Conservation (phyloP, 352 stramenopile species). For the Phytophthora citricola region DNA sequence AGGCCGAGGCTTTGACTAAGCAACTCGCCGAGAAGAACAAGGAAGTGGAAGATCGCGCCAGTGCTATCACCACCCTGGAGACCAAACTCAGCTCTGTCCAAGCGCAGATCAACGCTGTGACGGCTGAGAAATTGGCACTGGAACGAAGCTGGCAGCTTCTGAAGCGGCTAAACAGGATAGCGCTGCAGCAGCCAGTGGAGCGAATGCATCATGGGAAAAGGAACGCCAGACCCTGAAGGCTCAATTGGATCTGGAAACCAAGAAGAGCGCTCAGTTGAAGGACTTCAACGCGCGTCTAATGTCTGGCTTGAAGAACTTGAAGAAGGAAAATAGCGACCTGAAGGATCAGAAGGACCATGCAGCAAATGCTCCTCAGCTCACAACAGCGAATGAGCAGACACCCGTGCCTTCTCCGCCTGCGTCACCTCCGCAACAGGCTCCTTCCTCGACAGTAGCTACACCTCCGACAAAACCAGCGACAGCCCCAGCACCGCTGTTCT, state of each 20-base stretch:
- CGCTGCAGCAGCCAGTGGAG: conserved; percentile 35
- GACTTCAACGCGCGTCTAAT: conserved; percentile 78
- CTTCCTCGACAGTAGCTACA: conserved; percentile 22
- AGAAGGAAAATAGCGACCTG: conserved; percentile 81
- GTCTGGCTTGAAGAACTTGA: conserved; percentile 69
- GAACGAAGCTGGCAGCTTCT: conserved; percentile 50
- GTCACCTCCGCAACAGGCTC: conserved; percentile 20
- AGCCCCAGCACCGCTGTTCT: conserved; percentile 25
- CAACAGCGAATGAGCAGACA: conserved; percentile 24
- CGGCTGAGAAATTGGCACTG: conserved; percentile 49
- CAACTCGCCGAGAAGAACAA: conserved; percentile 76
- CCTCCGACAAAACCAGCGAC: conserved; percentile 22
- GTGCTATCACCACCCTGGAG: conserved; percentile 46
- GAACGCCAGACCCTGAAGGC: conserved; percentile 64
- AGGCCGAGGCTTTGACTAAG: conserved; percentile 71
- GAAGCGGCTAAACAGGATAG: conserved; percentile 53
- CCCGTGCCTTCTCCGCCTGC: conserved; percentile 25
- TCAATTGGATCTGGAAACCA: conserved; percentile 67
- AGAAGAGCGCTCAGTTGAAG: conserved; percentile 73
- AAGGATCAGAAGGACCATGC: conserved; percentile 72
- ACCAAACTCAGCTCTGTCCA: conserved; percentile 45
- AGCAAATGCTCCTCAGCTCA: conserved; percentile 15
- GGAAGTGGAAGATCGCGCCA: conserved; percentile 56
- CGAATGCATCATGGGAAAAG: conserved; percentile 57
- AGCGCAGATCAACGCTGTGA: conserved; percentile 37